A percentile compares a stretch with the other conserved stretches of the same genome.
phyloP scores from a whole-genome alignment of 2,329 filamentous ascomycete species.

The Sclerotiophoma versabilis region DNA sequence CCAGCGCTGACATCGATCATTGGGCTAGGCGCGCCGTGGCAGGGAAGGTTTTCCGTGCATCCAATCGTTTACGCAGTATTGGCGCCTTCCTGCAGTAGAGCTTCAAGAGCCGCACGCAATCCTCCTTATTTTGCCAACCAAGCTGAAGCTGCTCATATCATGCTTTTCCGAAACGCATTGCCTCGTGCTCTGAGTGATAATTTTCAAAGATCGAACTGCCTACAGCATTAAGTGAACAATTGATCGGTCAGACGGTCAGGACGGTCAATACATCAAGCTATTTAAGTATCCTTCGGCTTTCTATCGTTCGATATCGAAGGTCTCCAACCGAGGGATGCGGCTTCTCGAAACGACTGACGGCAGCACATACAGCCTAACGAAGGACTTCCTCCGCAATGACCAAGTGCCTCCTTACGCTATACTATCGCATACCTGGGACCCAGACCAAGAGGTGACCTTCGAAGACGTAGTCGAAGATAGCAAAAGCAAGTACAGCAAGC shows the following conservation, averaged over 20 bases:
- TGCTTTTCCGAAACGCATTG: background rate
- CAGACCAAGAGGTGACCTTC: constrained; percentile 20
- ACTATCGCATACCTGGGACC: constrained; percentile 25
- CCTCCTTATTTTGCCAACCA: background rate
- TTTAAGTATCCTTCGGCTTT: background rate
- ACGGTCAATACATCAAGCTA: too few species aligned
- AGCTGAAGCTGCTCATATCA: background rate
- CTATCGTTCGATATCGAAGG: background rate
- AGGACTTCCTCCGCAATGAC: background rate
- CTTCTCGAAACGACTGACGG: constrained; percentile 17
- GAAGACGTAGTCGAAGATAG: constrained; percentile 8
- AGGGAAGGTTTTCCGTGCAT: background rate
- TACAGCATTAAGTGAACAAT: too few species aligned
- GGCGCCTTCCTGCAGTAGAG: constrained; percentile 2
- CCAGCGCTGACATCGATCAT: background rate
- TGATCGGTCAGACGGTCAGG: too few species aligned
- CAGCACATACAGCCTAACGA: constrained; percentile 11
- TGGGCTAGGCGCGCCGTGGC: background rate
- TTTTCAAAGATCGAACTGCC: background rate
- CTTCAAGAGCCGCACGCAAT: background rate
- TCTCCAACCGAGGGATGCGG: constrained; percentile 8
- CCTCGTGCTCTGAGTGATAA: background rate
- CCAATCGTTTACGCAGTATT: constrained; percentile 9
- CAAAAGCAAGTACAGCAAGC: background rate
- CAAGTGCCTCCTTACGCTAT: constrained; percentile 21